Evolutionary conservation across 495 filamentous ascomycete species (phyloP), one percentile per base, ranked within the genome.

Genomic region (Astrothelium subdiscretum): DNA sequence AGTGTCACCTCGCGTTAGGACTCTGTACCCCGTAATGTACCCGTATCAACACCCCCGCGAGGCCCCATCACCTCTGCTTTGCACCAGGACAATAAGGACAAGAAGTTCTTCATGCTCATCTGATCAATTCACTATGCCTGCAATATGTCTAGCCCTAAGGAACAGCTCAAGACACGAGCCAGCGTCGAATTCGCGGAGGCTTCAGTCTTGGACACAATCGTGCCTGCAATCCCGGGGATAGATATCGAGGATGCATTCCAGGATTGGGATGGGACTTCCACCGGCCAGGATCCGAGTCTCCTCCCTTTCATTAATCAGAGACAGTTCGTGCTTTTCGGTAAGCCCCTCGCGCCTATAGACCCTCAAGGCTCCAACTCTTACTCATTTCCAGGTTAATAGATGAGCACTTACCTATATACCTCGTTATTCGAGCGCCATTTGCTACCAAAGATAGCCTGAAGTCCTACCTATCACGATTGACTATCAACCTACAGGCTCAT

Each of bases 121-220:
- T 32, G 27, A 57, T 35, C 2, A 1, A 31, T 31, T 20, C 31
- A 31, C 1, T 22, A 70, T 70, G 66, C 43, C 64, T 62, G 4
- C 5, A 35, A n/a, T 32, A 63, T 29, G 59, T 57, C 38, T 27
- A 32, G 15, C 27, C 58, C 31, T 61, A 60, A 42, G 32, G 29
- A 22, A 31, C 31, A 38, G 61, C 64, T 62, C 66, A 67, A 32
- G 51, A 52, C 29, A 67, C 62, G 67, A 22, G 51, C 40, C 20
- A 70, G 69, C 31, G 67, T 62, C n/a, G 82, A 88, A 63, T 85
- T 92, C 68, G 77, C 87, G 61, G 82, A 90, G 62, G 77, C 83
- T 74, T 87, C 89, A 18, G 81, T 87, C 51, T 77, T 97, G 29
- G 85, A 87, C 61, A 90, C 91, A 40, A 78, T 96, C 60, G 81